A percentile compares a stretch with the other conserved stretches of the same genome.
Conservation (phyloP, 129 eudicot genomes). For the Tagetes patula region DNA sequence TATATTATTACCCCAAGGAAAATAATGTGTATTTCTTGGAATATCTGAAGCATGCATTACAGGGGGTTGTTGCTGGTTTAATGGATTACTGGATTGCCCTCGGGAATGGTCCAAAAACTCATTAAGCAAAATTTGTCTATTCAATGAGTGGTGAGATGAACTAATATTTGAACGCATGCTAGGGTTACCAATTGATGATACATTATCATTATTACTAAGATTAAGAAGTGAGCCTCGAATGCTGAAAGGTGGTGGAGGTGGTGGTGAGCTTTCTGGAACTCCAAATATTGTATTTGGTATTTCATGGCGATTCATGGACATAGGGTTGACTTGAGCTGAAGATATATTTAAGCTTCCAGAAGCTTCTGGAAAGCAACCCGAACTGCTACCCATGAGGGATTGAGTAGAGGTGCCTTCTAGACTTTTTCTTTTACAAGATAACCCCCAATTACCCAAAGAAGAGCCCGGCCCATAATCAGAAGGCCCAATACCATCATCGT, state of each 20-base stretch:
- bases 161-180: conserved; percentile 36
- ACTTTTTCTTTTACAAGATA: conserved; percentile 67
- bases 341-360: conserved; percentile 54
- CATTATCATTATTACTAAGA: conserved; percentile 22
- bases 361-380: conserved; percentile 46
- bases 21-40: conserved; percentile 41
- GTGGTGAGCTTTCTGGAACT: conserved; percentile 43
- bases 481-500: conserved; percentile 36
- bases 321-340: conserved; percentile 35
- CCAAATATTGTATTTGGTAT: conserved; percentile 41
- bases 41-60: conserved; percentile 34
- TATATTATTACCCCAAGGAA: conserved; percentile 45
- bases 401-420: conserved; percentile 66
- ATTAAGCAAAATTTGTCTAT: conserved; percentile 38
- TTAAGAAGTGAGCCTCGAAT: conserved; percentile 27
- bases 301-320: conserved; percentile 34
- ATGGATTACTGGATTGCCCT: conserved; percentile 27
- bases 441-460: conserved; percentile 52
- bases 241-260: conserved; percentile 41
- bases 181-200: conserved; percentile 31
- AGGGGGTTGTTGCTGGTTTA: conserved; percentile 46
- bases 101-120: conserved; percentile 49
- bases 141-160: conserved; percentile 29
- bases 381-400: conserved; percentile 41
- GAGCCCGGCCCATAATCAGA: conserved; percentile 45